These are phyloP conservation scores for Podaxis sp. DNA, from an alignment of 768 basidiomycete genomes.

Conservation along the genomic window DNA sequence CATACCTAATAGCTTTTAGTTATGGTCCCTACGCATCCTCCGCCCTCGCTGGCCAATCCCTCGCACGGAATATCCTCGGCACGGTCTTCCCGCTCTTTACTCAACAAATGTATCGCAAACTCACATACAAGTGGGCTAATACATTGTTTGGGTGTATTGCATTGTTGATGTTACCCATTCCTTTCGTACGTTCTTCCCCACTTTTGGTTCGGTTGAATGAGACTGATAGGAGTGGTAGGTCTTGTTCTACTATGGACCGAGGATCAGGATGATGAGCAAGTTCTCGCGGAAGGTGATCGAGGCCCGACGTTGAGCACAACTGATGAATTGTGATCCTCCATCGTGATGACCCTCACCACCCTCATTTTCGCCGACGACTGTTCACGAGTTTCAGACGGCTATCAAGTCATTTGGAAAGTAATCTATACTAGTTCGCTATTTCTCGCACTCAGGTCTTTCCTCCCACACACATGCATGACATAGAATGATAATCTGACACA, in stretches of 20 bases:
- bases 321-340: neutral
- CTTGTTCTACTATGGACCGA: conserved; percentile 41
- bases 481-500: too few relatives aligned
- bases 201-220: neutral
- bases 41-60: conserved; percentile 65
- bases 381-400: neutral
- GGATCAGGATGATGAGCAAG: conserved; percentile 37
- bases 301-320: neutral
- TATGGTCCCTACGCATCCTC: conserved; percentile 67
- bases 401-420: neutral
- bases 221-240: conserved; percentile 24
- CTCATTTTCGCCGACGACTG: too few relatives aligned
- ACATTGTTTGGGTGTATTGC: conserved; percentile 56
- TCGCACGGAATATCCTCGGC: conserved; percentile 53
- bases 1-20: conserved; percentile 21
- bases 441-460: too few relatives aligned
- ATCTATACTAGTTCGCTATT: neutral
- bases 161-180: conserved; percentile 55
- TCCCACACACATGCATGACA: too few relatives aligned
- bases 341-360: too few relatives aligned
- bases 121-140: conserved; percentile 61
- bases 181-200: conserved; percentile 40
- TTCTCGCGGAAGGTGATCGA: conserved; percentile 40
- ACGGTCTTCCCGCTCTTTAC: conserved; percentile 64
- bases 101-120: conserved; percentile 50